Evolutionary conservation across 2,329 filamentous ascomycete genomes (phyloP).

Genomic region (Arthrobotrys pseudoclavata): DNA sequence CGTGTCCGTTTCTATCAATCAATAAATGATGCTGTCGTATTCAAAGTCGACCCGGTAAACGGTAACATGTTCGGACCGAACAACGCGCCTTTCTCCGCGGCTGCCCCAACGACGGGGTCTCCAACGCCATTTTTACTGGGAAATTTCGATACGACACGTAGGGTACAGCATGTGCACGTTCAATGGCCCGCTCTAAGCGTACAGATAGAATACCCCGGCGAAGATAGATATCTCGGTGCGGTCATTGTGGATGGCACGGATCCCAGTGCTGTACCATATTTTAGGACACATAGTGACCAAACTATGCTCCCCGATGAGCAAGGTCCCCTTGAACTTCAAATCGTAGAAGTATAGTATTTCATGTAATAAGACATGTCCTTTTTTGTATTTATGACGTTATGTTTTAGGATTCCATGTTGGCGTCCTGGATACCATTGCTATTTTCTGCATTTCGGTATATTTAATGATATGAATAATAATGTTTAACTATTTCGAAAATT

Average conservation of each 20-base stretch:
- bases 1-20: slow-evolving; percentile 6
- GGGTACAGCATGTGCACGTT: neutral
- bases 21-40: neutral
- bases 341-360: neutral
- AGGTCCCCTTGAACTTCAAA: neutral
- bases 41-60: neutral
- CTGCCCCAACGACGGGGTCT: neutral
- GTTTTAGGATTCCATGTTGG: neutral
- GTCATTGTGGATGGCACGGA: neutral
- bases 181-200: neutral
- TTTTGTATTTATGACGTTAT: neutral
- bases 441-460: slow-evolving; percentile 1
- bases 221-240: neutral
- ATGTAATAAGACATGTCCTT: neutral
- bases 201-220: neutral
- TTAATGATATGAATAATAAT: slow-evolving; percentile 5
- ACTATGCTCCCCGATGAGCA: neutral
- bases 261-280: neutral
- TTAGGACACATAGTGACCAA: neutral
- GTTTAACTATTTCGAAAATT: neutral
- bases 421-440: slow-evolving; percentile 16
- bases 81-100: neutral
- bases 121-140: neutral
- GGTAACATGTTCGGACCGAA: neutral
- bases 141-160: neutral